Base-by-base conservation (phyloP, 2,329 filamentous ascomycete species). In the Grosmannia penicillata region DNA sequence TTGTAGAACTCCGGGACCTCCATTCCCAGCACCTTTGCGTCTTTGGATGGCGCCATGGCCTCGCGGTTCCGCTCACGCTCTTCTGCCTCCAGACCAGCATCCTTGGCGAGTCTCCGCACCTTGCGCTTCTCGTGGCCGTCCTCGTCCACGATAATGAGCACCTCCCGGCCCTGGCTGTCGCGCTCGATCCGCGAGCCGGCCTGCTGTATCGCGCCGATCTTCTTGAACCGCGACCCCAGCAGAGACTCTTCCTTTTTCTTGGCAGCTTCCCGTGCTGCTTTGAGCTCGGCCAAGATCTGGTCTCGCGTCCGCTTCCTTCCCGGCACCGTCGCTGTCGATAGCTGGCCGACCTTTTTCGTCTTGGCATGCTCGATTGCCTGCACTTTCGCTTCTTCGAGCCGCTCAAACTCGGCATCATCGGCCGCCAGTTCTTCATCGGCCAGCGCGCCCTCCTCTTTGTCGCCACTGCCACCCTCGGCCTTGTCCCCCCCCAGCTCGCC, bases 231-330 rank as follows among this genome's bases (percentile, higher is more conserved):
- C 11, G 66, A 60, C 1, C 75, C 72, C 7, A 82, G 54, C 3
- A 58, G 56, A 0, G 68, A 66, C 37, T 69, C 64, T 40, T 63
- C 53, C 43, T 65, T 57, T 0, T 65, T 63, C 48, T 75, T 75
- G 19, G 74, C 72, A 2, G 75, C 75, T 38, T 68, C 62, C 43
- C 76, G 63, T 3, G 72, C 62, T 2, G 75, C 75, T 51, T 78
- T 81, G 48, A 81, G 56, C 38, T 80, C 75, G 2, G 76, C 77
- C 33, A 82, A 45, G 29, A 82, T 78, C 48, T 81, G 76, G 47
- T 80, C 69, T 42, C 77, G 61, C 18, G 72, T 75, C 44, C 76
- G 60, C 49, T 79, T 80, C 52, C 68, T 72, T 0, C 74, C 72
- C 0, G 71, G 58, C 3, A 61, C 65, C 1, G 65, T 48, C 1